phyloP scores from a whole-genome alignment of 306 rosid genomes.

The Castanea crenata region DNA sequence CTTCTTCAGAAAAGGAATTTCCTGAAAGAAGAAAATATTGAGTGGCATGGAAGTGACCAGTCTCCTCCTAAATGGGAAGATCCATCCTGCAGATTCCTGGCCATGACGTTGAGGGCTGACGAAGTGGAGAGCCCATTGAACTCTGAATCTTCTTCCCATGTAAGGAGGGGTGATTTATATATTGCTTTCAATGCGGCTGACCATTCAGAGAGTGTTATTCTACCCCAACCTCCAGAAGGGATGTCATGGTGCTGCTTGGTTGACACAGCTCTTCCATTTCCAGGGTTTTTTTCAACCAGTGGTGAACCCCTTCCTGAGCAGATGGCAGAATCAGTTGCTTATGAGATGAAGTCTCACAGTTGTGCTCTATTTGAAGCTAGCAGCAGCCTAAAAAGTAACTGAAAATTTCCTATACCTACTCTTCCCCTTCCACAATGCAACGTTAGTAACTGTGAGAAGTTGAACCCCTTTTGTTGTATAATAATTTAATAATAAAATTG shows the following conservation, averaged over 20 bases:
- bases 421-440: not conserved
- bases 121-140: constrained; percentile 15
- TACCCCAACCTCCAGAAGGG: constrained; percentile 57
- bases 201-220: constrained; percentile 47
- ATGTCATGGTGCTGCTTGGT: constrained; percentile 63
- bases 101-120: constrained; percentile 65
- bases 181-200: constrained; percentile 70
- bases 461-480: not conserved
- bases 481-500: not conserved
- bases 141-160: constrained; percentile 26
- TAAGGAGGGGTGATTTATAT: constrained; percentile 54
- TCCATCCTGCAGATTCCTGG: constrained; percentile 73
- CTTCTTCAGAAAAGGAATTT: constrained; percentile 61
- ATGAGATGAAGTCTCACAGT: constrained; percentile 62
- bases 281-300: constrained; percentile 59
- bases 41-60: constrained; percentile 60
- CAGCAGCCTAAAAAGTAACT: constrained; percentile 2
- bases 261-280: constrained; percentile 84
- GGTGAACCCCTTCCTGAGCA: constrained; percentile 50
- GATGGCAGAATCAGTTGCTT: constrained; percentile 32
- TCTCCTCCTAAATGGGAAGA: constrained; percentile 78
- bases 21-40: constrained; percentile 71
- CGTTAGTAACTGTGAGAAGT: not conserved
- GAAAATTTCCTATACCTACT: constrained; percentile 7
- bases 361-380: constrained; percentile 74